Base-by-base conservation (phyloP, 345 rosid genomes). In the Aquilaria malaccensis region DNA sequence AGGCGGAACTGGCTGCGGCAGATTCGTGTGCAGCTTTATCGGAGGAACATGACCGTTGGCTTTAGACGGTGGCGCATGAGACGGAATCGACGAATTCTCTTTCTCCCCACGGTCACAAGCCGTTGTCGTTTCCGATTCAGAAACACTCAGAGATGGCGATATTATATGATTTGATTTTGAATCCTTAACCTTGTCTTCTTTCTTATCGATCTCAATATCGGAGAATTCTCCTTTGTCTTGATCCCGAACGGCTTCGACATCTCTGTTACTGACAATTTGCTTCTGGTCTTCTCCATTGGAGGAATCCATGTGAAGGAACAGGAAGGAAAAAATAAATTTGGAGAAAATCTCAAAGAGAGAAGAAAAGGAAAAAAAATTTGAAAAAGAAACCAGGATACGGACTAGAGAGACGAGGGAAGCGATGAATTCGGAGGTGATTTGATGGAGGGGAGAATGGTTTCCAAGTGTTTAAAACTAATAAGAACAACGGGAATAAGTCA, bases 1-100 rank as follows among this genome's bases (percentile, higher is more conserved):
- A 4, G 97, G 97, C n/a, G 85, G 79, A 62, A 83, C 95, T 2
- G 87, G 97, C 65, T 75, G 85, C 3, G 97, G 98, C 2, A 93
- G 84, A 51, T 65, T 83, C 13, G 79, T 78, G 56, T 82, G 94
- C 37, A 96, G 85, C 56, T 76, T 76, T 68, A 76, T 64, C 15
- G 75, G 66, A 33, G 41, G 58, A 22, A 52, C 67, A 49, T 53
- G 22, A 6, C 57, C 33, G 60, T 65, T 64, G 47, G 15, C 13
- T 53, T 56, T 52, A 1, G 49, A 22, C 22, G 22, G 22, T 22
- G 22, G 22, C 22, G 22, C 22, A 22, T 22, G 22, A 22, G 22
- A 22, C 22, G 22, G 22, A 13, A 22, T 13, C 49, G 11, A 49
- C 52, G 30, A 64, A 48, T 49, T 64, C 61, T 29, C 56, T 59